Evolutionary conservation across 2,329 filamentous ascomycete species (phyloP).

Genomic region (Ceratocystis smalleyi): DNA sequence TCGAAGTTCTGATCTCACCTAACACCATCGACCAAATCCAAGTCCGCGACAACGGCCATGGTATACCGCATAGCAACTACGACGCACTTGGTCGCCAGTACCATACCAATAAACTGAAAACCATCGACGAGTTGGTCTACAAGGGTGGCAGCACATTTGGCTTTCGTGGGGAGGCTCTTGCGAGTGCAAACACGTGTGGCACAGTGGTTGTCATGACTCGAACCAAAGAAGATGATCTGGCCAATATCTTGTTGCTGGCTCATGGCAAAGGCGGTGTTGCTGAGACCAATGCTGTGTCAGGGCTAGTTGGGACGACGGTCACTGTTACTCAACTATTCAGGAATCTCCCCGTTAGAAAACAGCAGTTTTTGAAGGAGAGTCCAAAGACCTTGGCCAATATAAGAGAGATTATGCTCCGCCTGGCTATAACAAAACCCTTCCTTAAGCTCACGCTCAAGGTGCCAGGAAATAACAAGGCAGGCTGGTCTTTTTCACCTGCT

Average conservation of each 20-base stretch:
- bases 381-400: slow-evolving; percentile 41
- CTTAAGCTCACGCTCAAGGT: slow-evolving; percentile 47
- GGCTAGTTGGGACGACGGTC: slow-evolving; percentile 55
- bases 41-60: slow-evolving; percentile 58
- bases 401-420: slow-evolving; percentile 44
- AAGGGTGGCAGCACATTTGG: slow-evolving; percentile 49
- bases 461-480: slow-evolving; percentile 34
- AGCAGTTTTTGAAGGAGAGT: slow-evolving; percentile 41
- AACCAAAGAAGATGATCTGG: slow-evolving; percentile 44
- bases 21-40: slow-evolving; percentile 56
- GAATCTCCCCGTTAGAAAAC: slow-evolving; percentile 46
- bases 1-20: slow-evolving; percentile 47
- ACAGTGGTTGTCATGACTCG: slow-evolving; percentile 48
- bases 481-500: slow-evolving; percentile 48
- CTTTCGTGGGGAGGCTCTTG: slow-evolving; percentile 60
- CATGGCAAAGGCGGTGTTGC: slow-evolving; percentile 23
- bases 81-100: slow-evolving; percentile 46
- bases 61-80: slow-evolving; percentile 49
- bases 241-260: slow-evolving; percentile 32
- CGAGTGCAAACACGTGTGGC: slow-evolving; percentile 46
- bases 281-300: slow-evolving; percentile 27
- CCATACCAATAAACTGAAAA: slow-evolving; percentile 57
- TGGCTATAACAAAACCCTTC: slow-evolving; percentile 50
- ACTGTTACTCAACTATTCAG: slow-evolving; percentile 44
- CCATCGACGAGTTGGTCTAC: slow-evolving; percentile 44